Conservation (phyloP, 1,139 yeast genomes). For the Yamadazyma dendronema region DNA sequence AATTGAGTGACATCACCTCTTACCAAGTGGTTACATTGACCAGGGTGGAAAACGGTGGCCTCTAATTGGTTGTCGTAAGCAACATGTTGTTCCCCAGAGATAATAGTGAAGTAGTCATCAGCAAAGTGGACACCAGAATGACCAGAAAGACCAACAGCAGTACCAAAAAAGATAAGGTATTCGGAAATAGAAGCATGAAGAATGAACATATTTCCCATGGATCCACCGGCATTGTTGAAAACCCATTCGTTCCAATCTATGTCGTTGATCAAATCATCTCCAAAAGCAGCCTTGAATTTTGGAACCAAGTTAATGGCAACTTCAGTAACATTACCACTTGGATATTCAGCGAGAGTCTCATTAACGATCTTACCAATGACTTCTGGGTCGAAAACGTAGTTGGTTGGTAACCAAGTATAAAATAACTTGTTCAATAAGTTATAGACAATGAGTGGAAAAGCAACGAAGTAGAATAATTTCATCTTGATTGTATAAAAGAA, state of each 20-base stretch:
- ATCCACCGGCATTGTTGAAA: conserved; percentile 97
- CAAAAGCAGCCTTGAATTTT: conserved; percentile 57
- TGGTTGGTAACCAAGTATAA: conserved; percentile 65
- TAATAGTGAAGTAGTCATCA: conserved; percentile 91
- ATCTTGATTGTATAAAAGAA: conserved; percentile 10
- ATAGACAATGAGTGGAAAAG: conserved; percentile 27
- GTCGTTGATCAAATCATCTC: conserved; percentile 60
- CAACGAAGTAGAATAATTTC: conserved; percentile 21
- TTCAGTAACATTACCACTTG: conserved; percentile 61
- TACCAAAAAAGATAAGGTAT: conserved; percentile 84
- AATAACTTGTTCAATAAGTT: conserved; percentile 38
- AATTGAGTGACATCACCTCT: conserved; percentile 83
- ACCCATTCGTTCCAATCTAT: conserved; percentile 83
- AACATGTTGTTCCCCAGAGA: conserved; percentile 76
- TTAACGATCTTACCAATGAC: conserved; percentile 49
- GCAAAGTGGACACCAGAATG: conserved; percentile 96
- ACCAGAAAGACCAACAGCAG: conserved; percentile 92
- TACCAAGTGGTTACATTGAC: conserved; percentile 74
- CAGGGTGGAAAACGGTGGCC: conserved; percentile 73
- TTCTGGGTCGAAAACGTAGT: conserved; percentile 57
- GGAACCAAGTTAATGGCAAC: conserved; percentile 61
- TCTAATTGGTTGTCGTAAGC: conserved; percentile 58
- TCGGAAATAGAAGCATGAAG: conserved; percentile 95
- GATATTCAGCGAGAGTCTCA: conserved; percentile 51
- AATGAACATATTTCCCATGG: conserved; percentile 97